phyloP scores from a whole-genome alignment of 345 rosid species.

The Citrus maxima region DNA sequence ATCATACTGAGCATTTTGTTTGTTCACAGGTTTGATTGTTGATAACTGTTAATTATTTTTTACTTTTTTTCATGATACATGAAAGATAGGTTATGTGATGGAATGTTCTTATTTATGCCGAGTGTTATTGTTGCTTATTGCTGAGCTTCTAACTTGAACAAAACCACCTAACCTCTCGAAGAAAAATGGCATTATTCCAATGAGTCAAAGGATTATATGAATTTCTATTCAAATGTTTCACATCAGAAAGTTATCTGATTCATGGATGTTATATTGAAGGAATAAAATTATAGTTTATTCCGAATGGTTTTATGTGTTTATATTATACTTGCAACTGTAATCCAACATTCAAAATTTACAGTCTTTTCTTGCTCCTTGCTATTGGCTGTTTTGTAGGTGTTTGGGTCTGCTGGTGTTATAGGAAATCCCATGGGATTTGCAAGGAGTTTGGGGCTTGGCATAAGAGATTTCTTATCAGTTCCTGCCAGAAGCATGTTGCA shows the following conservation, averaged over 20 bases:
- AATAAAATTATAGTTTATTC: neutral
- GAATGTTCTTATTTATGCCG: neutral
- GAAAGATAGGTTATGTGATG: neutral
- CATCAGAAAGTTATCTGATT: neutral
- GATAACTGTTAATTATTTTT: neutral
- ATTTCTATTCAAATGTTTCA: too few relatives aligned
- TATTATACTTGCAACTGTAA: neutral
- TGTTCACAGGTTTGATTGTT: neutral
- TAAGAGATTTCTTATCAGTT: constrained; percentile 85
- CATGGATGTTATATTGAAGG: neutral
- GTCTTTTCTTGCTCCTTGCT: neutral
- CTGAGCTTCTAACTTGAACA: neutral
- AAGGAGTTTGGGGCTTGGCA: constrained; percentile 82
- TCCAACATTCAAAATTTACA: neutral
- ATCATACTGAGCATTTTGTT: neutral
- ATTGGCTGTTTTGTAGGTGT: constrained; percentile 51
- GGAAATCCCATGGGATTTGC: constrained; percentile 98
- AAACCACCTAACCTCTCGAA: neutral
- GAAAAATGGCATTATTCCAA: neutral
- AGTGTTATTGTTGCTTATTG: neutral
- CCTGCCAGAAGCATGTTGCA: constrained; percentile 75
- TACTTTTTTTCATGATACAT: neutral
- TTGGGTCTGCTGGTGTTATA: constrained; percentile 97
- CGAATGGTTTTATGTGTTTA: neutral
- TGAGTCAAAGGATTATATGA: too few relatives aligned